Evolutionary conservation across 768 basidiomycete genomes (phyloP), one percentile per base, ranked within the genome.

Genomic region (Collybiopsis luxurians): DNA sequence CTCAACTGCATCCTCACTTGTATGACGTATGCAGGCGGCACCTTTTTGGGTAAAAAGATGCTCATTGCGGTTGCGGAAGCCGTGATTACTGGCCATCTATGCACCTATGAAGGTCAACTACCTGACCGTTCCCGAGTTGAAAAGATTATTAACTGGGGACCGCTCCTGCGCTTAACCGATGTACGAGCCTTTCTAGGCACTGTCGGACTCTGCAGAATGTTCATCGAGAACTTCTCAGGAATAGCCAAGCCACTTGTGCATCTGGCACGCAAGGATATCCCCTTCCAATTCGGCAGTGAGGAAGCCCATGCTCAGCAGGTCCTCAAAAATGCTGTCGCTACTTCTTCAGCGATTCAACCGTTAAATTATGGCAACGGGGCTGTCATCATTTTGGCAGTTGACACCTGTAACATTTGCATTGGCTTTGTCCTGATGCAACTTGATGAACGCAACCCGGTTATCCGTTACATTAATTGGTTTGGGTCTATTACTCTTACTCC

Each of bases 371-470:
- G 26, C 2, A 68, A 62, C 0, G 49, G 60, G 0, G 19, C 46
- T 1, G 59, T 62, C 3, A 60, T 73, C 4, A 66, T 69, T 7
- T 47, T 76, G 0, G 60, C 72, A 1, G 74, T 75, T 0, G 70
- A 76, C 54, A 64, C 70, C 0, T 67, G 63, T 13, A 21, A 54
- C n/a, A n/a, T n/a, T n/a, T n/a, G n/a, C n/a, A n/a, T n/a, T n/a
- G n/a, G n/a, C n/a, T n/a, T n/a, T n/a, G n/a, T n/a, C n/a, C n/a
- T n/a, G n/a, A n/a, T n/a, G n/a, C n/a, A n/a, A n/a, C n/a, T n/a
- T n/a, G n/a, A 1, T 66, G 68, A 10, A 70, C 67, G 0, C 17
- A 64, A 65, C n/a, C 46, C 42, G 10, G 1, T 26, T 0, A 26
- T 45, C 23, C 44, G 44, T 0, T 26, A 45, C 44, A 15, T 45